Conservation (phyloP, 768 basidiomycete species). For the Lactarius pseudohatsudake region DNA sequence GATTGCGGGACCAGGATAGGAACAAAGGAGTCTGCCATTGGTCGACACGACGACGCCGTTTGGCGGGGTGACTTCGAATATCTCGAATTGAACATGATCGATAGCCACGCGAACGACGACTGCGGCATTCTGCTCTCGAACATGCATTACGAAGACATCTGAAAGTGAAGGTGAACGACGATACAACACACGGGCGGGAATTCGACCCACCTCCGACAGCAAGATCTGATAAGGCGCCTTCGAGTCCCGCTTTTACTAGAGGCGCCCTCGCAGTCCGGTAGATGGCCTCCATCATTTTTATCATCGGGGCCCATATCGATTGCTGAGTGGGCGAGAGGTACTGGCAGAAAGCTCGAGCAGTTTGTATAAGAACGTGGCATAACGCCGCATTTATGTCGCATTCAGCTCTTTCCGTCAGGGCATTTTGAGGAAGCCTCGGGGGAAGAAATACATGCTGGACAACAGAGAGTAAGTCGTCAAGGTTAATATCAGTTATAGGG, state of each 20-base stretch:
- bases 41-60: constrained; percentile 39
- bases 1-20: constrained; percentile 43
- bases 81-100: constrained; percentile 11
- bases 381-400: background rate
- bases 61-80: constrained; percentile 45
- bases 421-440: constrained; percentile 19
- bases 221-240: background rate
- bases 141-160: constrained; percentile 17
- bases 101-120: constrained; percentile 2
- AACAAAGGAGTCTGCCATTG: constrained; percentile 36
- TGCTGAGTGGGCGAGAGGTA: background rate
- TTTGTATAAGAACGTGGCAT: constrained; percentile 14
- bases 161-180: background rate
- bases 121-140: constrained; percentile 17
- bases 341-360: background rate
- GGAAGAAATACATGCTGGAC: constrained; percentile 21
- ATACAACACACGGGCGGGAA: background rate
- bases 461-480: background rate
- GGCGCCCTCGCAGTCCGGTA: background rate
- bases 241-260: background rate
- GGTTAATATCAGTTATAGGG: background rate
- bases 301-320: constrained; percentile 2
- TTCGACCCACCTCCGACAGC: constrained; percentile 1
- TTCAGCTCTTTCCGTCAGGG: background rate
- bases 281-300: constrained; percentile 2